Evolutionary conservation across 2,329 filamentous ascomycete genomes (phyloP).

Genomic region (Aspergillus pseudonomiae): DNA sequence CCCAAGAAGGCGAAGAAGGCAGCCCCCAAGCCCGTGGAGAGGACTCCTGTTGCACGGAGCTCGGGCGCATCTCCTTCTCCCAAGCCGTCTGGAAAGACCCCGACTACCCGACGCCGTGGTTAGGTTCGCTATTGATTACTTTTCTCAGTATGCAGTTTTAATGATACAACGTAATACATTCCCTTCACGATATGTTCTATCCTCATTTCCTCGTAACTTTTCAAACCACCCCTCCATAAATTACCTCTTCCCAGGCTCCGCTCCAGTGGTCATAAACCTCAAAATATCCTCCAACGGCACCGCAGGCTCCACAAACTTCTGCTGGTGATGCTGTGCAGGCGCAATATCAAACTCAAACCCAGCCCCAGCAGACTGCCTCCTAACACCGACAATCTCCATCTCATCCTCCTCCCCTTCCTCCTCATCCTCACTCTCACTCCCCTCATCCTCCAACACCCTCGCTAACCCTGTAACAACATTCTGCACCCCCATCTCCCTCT

Average conservation of each 20-base stretch:
- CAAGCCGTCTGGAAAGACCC: slow-evolving; percentile 50
- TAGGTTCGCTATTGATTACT: slow-evolving; percentile 29
- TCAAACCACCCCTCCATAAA: background rate
- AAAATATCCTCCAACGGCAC: slow-evolving; percentile 51
- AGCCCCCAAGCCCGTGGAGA: slow-evolving; percentile 26
- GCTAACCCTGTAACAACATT: slow-evolving; percentile 73
- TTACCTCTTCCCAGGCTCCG: slow-evolving; percentile 31
- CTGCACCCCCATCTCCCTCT: slow-evolving; percentile 66
- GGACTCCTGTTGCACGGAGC: slow-evolving; percentile 37
- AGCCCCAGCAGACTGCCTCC: slow-evolving; percentile 34
- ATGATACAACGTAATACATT: slow-evolving; percentile 15
- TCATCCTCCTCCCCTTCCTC: slow-evolving; percentile 47
- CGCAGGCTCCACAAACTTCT: slow-evolving; percentile 23
- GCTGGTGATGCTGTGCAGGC: slow-evolving; percentile 4
- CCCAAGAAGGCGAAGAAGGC: slow-evolving; percentile 37
- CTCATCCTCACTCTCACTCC: slow-evolving; percentile 54
- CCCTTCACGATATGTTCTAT: background rate
- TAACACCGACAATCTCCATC: slow-evolving; percentile 45
- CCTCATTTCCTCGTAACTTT: background rate
- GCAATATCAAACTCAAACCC: slow-evolving; percentile 41
- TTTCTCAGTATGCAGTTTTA: slow-evolving; percentile 10
- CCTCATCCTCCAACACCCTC: slow-evolving; percentile 60
- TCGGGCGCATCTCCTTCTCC: slow-evolving; percentile 48
- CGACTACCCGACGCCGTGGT: slow-evolving; percentile 60
- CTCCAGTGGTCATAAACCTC: slow-evolving; percentile 55